These are phyloP conservation scores for Ligustrum vulgare DNA, from an alignment of 257 asterid species.

Conservation along the genomic window DNA sequence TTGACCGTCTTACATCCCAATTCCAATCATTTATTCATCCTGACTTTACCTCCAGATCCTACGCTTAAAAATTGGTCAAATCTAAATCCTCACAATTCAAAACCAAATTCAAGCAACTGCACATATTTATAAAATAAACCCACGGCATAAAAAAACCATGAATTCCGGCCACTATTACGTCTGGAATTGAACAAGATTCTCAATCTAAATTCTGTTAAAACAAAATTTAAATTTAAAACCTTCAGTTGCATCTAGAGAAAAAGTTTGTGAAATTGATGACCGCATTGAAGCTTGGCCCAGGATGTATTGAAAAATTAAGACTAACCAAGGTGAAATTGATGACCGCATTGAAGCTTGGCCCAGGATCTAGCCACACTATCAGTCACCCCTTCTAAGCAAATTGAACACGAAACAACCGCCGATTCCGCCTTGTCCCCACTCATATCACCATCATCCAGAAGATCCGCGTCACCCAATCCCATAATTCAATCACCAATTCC, in stretches of 20 bases:
- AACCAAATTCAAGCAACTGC: not conserved
- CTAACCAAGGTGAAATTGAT: constrained; percentile 92
- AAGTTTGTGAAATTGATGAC: constrained; percentile 71
- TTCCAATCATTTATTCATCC: not conserved
- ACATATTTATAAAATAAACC: not conserved
- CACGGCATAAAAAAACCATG: not conserved
- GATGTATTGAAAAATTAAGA: constrained; percentile 19
- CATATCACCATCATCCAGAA: constrained; percentile 57
- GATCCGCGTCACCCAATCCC: constrained; percentile 78
- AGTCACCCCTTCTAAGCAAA: constrained; percentile 77
- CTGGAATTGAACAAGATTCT: constrained; percentile 14
- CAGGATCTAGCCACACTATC: constrained; percentile 81
- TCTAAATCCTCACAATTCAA: not conserved
- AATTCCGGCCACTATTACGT: not conserved
- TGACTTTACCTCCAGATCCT: constrained; percentile 6
- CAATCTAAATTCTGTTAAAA: not conserved
- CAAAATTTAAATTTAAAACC: not conserved
- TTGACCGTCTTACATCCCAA: not conserved
- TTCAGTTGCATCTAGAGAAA: not conserved
- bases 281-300: constrained; percentile 91
- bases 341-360: constrained; percentile 96
- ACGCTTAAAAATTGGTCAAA: not conserved
- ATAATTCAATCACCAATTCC: constrained; percentile 36
- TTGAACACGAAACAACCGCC: constrained; percentile 61
- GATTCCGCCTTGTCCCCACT: constrained; percentile 42